Conservation (phyloP, 2,329 filamentous ascomycete species). For the Thermoascus crustaceus region DNA sequence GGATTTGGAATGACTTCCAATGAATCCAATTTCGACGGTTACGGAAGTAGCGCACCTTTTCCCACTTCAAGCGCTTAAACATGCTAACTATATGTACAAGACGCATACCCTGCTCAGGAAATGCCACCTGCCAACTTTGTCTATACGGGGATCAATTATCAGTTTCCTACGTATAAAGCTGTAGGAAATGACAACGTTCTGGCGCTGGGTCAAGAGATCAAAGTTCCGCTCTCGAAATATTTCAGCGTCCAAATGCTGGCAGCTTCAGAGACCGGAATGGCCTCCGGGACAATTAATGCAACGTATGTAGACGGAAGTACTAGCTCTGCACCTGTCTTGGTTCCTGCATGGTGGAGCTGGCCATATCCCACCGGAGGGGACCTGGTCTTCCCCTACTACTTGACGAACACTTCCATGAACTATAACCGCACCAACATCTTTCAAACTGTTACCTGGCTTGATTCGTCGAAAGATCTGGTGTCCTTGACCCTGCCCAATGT, state of each 20-base stretch:
- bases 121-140: conserved; percentile 26
- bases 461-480: conserved; percentile 30
- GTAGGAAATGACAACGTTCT: conserved; percentile 33
- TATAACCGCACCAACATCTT: conserved; percentile 36
- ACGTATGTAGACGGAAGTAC: conserved; percentile 32
- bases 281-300: conserved; percentile 29
- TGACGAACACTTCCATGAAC: conserved; percentile 28
- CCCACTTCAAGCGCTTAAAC: too few species aligned
- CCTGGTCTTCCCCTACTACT: conserved; percentile 31
- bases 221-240: conserved; percentile 24
- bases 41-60: conserved; percentile 14
- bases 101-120: conserved; percentile 30
- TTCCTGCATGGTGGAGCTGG: conserved; percentile 33
- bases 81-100: too few species aligned
- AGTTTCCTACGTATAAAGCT: conserved; percentile 28
- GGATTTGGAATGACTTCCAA: conserved; percentile 28
- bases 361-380: conserved; percentile 36
- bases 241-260: conserved; percentile 34
- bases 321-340: conserved; percentile 25
- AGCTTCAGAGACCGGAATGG: conserved; percentile 32
- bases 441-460: conserved; percentile 32
- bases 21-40: conserved; percentile 29
- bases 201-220: conserved; percentile 27
- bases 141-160: conserved; percentile 30
- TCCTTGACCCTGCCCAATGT: conserved; percentile 30